Base-by-base conservation (phyloP, 2,329 filamentous ascomycete genomes). In the Chaetothyriales sp. region DNA sequence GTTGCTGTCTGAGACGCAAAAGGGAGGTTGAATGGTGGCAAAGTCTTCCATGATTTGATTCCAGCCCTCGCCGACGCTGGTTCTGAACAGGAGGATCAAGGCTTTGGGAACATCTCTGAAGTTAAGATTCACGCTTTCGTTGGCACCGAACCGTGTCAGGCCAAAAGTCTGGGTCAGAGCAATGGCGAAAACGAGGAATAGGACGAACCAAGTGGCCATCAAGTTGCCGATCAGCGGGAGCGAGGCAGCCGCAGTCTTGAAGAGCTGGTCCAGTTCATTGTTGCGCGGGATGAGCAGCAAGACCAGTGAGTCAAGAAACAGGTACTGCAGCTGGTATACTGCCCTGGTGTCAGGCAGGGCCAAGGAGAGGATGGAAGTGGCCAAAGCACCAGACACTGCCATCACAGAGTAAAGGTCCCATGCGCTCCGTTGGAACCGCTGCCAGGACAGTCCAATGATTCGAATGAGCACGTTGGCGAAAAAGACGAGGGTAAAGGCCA, bases 31-130 rank as follows among this genome's bases (percentile, higher is more conserved):
- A 57, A 95, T 84, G 46, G 73, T 77, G 9, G 89, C 89, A 67
- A 82, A 96, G 64, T 98, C 90, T 71, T 95, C 87, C 92, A 98
- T 98, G 55, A 95, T 74, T 60, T 86, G 70, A 64, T 98, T 98
- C 92, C 92, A 98, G 18, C 88, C 89, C 69, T 98, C 92, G 50
- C 92, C 92, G 54, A 84, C 83, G 68, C 87, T 95, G 75, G 86
- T 92, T 43, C 86, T 80, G 70, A 96, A 98, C 2, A 98, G 78
- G 22, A 98, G 72, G 53, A 98, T 92, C 26, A 98, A 74, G 1
- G 92, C 87, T 63, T 95, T 95, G 0, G 92, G 89, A 0, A 98
- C 89, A 4, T 83, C 93, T 49, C 92, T 81, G 66, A 98, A 90
- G 65, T 98, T 98, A 65, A 90, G 71, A 62, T 95, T 90, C 62